Conservation (phyloP, 495 filamentous ascomycete species). For the Jackrogersella multiformis region DNA sequence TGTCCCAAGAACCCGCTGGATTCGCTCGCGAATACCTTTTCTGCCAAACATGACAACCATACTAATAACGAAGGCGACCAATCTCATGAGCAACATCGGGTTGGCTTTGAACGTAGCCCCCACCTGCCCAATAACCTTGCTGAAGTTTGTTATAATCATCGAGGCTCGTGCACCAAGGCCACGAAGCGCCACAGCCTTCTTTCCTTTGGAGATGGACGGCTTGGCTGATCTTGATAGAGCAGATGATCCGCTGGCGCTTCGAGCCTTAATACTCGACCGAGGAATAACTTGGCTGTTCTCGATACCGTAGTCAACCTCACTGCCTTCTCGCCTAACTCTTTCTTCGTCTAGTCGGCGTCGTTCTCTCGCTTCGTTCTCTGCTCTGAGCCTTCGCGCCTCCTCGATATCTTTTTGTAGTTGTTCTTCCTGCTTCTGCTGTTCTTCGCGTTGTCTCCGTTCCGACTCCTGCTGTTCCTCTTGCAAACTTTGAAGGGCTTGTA, state of each 20-base stretch:
- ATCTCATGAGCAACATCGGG: conserved; percentile 76
- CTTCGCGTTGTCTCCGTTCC: conserved; percentile 70
- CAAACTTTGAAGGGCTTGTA: conserved; percentile 77
- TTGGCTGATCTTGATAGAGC: conserved; percentile 39
- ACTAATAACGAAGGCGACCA: conserved; percentile 82
- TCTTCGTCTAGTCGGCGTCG: conserved; percentile 56
- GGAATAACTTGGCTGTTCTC: conserved; percentile 58
- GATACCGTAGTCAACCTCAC: conserved; percentile 59
- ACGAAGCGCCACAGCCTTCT: conserved; percentile 45
- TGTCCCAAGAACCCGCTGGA: conserved; percentile 70
- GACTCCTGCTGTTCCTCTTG: conserved; percentile 74
- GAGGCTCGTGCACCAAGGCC: conserved; percentile 60
- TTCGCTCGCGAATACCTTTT: conserved; percentile 75
- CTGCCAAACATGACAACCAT: conserved; percentile 80
- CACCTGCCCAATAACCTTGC: conserved; percentile 69
- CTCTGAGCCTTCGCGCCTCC: conserved; percentile 59
- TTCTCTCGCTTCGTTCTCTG: conserved; percentile 65
- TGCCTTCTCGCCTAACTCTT: conserved; percentile 51
- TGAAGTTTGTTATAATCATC: conserved; percentile 62
- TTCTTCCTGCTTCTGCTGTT: conserved; percentile 67
- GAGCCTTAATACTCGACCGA: conserved; percentile 60
- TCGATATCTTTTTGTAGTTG: conserved; percentile 68
- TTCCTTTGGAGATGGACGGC: conserved; percentile 43
- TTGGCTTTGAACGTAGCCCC: conserved; percentile 71
- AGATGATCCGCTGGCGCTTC: conserved; percentile 50